Conservation (phyloP, 1,139 yeast genomes). For the Lipomyces yarrowii region DNA sequence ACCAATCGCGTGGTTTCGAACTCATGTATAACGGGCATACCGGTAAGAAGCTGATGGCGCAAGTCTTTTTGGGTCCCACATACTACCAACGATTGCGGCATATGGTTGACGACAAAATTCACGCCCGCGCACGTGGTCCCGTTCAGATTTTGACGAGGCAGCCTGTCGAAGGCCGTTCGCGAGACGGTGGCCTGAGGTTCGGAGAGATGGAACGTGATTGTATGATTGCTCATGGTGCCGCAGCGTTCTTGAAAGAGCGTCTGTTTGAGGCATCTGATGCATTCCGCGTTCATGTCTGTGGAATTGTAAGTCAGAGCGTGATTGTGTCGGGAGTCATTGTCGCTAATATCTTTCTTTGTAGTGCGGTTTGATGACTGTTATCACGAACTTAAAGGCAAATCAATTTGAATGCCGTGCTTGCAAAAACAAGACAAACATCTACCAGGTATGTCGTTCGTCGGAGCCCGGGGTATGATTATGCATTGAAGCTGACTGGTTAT, state of each 20-base stretch:
- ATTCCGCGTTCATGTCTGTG: conserved; percentile 96
- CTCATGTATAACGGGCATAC: conserved; percentile 99
- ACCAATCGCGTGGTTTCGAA: conserved; percentile 97
- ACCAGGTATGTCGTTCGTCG: conserved; percentile 51
- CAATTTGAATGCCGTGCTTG: conserved; percentile 98
- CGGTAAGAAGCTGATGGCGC: conserved; percentile 96
- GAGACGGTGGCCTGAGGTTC: conserved; percentile 99
- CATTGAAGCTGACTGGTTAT: not conserved
- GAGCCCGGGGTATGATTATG: conserved; percentile 42
- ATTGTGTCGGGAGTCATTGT: not conserved
- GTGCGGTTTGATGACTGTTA: conserved; percentile 96
- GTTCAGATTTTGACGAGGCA: conserved; percentile 97
- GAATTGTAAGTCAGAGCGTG: conserved; percentile 41
- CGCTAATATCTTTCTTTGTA: conserved; percentile 5
- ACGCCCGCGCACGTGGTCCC: conserved; percentile 99
- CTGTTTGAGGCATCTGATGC: conserved; percentile 99
- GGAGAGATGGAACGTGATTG: conserved; percentile 99
- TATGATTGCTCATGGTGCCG: conserved; percentile 99
- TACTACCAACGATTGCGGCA: conserved; percentile 98
- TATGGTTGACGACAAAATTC: conserved; percentile 97
- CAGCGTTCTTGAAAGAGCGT: conserved; percentile 95
- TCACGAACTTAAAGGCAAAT: conserved; percentile 94
- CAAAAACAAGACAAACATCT: conserved; percentile 96
- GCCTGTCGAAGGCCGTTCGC: conserved; percentile 98
- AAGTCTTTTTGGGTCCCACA: conserved; percentile 97